Evolutionary conservation across 345 rosid genomes (phyloP).

Genomic region (Eucalyptus microcorys): DNA sequence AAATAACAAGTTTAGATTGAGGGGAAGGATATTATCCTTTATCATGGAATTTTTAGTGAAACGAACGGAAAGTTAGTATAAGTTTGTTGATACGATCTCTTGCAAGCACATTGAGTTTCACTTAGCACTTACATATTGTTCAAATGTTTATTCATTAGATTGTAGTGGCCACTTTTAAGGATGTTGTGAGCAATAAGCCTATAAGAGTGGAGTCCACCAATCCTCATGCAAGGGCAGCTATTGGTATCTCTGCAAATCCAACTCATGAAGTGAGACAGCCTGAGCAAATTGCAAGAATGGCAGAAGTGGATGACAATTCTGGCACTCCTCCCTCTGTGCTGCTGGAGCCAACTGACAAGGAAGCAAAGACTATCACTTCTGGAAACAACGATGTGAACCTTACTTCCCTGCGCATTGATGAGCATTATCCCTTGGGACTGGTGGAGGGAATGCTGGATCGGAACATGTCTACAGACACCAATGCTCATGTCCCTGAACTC

Average conservation of each 20-base stretch:
- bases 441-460: neutral
- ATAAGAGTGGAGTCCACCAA: neutral
- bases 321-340: neutral
- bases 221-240: neutral
- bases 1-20: neutral
- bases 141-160: neutral
- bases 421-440: neutral
- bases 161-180: neutral
- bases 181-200: neutral
- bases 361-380: neutral
- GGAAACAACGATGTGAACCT: neutral
- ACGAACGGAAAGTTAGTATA: neutral
- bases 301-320: neutral
- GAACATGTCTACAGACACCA: neutral
- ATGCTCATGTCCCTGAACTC: neutral
- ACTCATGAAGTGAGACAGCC: neutral
- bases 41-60: neutral
- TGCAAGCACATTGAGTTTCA: neutral
- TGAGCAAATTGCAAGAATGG: neutral
- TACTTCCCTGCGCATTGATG: neutral
- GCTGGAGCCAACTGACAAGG: neutral
- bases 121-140: neutral
- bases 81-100: neutral
- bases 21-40: neutral
- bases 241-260: neutral